A percentile compares a stretch with the other conserved stretches of the same genome.
These are phyloP conservation scores for Scedosporium boydii DNA, from an alignment of 2,329 filamentous ascomycete species.

Conservation along the genomic window DNA sequence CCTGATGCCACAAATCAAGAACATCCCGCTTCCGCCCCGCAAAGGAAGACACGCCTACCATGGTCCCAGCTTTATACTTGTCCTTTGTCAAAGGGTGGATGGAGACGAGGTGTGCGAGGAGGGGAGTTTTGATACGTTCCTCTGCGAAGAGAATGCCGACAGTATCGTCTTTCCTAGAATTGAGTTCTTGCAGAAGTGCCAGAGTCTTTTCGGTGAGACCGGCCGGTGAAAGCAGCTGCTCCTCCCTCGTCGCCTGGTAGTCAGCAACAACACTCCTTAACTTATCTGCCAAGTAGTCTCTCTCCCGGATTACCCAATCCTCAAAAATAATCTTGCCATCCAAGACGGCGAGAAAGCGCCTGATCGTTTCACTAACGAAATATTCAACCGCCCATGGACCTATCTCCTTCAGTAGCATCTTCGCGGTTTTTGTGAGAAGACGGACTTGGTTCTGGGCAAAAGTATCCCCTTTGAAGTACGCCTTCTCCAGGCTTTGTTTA, in stretches of 20 bases:
- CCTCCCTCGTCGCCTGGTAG: conserved; percentile 11
- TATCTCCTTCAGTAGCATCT: conserved; percentile 44
- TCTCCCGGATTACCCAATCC: conserved; percentile 32
- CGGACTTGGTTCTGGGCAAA: conserved; percentile 46
- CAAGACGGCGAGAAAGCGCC: background rate
- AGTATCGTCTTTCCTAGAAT: background rate
- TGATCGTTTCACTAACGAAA: conserved; percentile 43
- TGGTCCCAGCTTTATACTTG: conserved; percentile 40
- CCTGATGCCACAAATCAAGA: conserved; percentile 21
- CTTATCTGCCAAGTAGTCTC: conserved; percentile 41
- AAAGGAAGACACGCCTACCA: conserved; percentile 43
- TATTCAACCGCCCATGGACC: conserved; percentile 61
- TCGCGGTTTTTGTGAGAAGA: conserved; percentile 39
- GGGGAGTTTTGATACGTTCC: conserved; percentile 49
- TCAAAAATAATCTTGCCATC: background rate
- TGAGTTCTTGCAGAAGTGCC: conserved; percentile 41
- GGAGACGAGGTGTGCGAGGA: conserved; percentile 49
- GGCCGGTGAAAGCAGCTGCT: conserved; percentile 5
- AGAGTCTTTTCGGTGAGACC: conserved; percentile 48
- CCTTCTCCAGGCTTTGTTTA: conserved; percentile 24
- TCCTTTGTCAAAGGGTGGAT: conserved; percentile 35
- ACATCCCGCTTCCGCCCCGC: conserved; percentile 28
- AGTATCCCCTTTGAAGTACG: conserved; percentile 35
- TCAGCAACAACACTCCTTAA: conserved; percentile 27
- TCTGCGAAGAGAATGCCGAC: conserved; percentile 60